Base-by-base conservation (phyloP, 2,329 filamentous ascomycete genomes). In the Ambrosiella beaveri region DNA sequence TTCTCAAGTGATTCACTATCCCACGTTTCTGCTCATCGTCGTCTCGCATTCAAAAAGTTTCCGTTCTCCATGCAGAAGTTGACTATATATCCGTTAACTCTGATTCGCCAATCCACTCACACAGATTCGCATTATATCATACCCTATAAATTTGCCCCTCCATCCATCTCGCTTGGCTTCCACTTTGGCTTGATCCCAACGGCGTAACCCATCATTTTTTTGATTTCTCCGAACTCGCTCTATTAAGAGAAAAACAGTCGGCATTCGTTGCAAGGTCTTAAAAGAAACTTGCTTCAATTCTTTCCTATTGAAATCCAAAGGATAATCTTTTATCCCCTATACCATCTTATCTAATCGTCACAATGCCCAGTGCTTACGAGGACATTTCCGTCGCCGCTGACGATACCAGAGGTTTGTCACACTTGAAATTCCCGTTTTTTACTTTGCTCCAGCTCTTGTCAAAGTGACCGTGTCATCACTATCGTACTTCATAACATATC, bases 361-460 rank as follows among this genome's bases (percentile, higher is more conserved):
- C 44, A 17, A 70, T 69, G 68, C 66, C 68, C 59, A 67, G 66
- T 61, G 63, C 69, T 62, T 66, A 68, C 61, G 66, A 68, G 62
- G 65, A 68, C 62, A 64, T 67, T 54, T 64, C 64, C 63, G 58
- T 27, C 27, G 27, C 58, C 38, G 68, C 68, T 37, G 69, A 70
- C 61, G 68, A 71, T 59, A 69, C 68, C 61, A 68, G 69, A 70
- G 66, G 69, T 71, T 66, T 27, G 68, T 68, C 54, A 11, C 49
- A 50, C 12, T 56, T 44, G 3, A 27, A 27, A 27, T 27, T 27
- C 27, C 27, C 5, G 27, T 27, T 27, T 27, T 27, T 27, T 27
- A 27, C 27, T 27, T 27, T 27, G 27, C 27, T 4, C 2, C 27
- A 27, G 3, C 27, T 27, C 27, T 27, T 27, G 27, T 27, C 27